Evolutionary conservation across 2,329 filamentous ascomycete genomes (phyloP).

Genomic region (Stachybotrys chlorohalonatus): DNA sequence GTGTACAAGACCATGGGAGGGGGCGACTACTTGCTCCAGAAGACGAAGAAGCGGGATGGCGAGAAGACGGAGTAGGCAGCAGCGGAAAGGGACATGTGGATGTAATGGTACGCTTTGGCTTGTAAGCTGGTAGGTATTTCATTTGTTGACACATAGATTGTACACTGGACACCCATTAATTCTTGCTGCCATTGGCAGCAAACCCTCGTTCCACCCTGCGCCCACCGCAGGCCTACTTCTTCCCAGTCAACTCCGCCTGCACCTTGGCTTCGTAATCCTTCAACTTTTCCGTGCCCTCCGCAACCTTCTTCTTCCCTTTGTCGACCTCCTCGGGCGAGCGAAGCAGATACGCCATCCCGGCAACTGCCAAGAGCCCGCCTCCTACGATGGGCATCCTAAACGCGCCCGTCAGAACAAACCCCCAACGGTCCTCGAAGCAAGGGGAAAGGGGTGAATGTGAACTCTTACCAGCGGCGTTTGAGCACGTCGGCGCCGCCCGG

Average conservation of each 20-base stretch:
- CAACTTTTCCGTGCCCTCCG: slow-evolving; percentile 1
- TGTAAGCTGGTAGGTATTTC: too few species aligned
- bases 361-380: slow-evolving; percentile 14
- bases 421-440: too few species aligned
- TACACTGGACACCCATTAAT: too few species aligned
- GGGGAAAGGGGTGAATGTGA: not conserved
- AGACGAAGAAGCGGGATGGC: slow-evolving; percentile 9
- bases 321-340: slow-evolving; percentile 6
- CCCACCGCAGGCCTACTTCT: not conserved
- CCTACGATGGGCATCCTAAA: slow-evolving; percentile 20
- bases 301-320: slow-evolving; percentile 6
- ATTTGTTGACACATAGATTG: too few species aligned
- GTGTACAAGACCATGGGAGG: slow-evolving; percentile 34
- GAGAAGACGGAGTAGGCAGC: not conserved
- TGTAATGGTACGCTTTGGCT: too few species aligned
- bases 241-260: not conserved
- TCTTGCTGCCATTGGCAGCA: not conserved
- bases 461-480: slow-evolving; percentile 21
- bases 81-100: not conserved
- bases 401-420: not conserved
- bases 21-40: slow-evolving; percentile 36
- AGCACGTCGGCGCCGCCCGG: slow-evolving; percentile 19
- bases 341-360: slow-evolving; percentile 16
- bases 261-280: not conserved
- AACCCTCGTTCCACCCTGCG: not conserved